A percentile compares a stretch with the other conserved stretches of the same genome.
Conservation (phyloP, 768 basidiomycete species). For the Xanthoconium purpureum region DNA sequence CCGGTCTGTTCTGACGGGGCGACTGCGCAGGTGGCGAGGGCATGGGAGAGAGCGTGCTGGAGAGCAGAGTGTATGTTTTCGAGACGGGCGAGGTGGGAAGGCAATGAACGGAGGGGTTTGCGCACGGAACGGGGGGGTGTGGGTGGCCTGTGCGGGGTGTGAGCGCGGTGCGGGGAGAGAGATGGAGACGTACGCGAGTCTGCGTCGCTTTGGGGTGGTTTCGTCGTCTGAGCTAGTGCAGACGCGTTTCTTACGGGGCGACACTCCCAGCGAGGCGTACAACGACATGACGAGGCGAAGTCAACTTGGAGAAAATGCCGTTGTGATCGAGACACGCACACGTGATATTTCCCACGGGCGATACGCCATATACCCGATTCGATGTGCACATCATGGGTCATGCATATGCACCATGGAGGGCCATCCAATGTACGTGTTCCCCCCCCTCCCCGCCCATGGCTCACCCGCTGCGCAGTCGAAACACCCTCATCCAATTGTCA, state of each 20-base stretch:
- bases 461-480: constrained; percentile 1
- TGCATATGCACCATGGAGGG: constrained; percentile 11
- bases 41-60: constrained; percentile 82
- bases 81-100: constrained; percentile 59
- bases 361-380: no score
- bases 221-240: constrained; percentile 51
- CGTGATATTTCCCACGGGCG: constrained; percentile 28
- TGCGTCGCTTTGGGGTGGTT: constrained; percentile 62
- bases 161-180: neutral
- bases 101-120: constrained; percentile 37
- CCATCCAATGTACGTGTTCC: constrained; percentile 14
- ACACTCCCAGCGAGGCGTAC: constrained; percentile 48
- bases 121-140: constrained; percentile 52
- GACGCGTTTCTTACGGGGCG: constrained; percentile 67
- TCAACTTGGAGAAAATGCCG: neutral
- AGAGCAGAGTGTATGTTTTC: constrained; percentile 62
- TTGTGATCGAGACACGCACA: constrained; percentile 15
- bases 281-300: constrained; percentile 3
- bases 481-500: neutral
- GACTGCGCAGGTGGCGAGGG: constrained; percentile 77
- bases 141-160: constrained; percentile 42
- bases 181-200: constrained; percentile 42
- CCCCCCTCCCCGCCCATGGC: neutral
- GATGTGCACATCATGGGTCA: neutral
- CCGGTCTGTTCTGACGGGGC: constrained; percentile 77